phyloP scores from a whole-genome alignment of 371 early-diverging fungal species.

The Coelomomyces lativittatus region DNA sequence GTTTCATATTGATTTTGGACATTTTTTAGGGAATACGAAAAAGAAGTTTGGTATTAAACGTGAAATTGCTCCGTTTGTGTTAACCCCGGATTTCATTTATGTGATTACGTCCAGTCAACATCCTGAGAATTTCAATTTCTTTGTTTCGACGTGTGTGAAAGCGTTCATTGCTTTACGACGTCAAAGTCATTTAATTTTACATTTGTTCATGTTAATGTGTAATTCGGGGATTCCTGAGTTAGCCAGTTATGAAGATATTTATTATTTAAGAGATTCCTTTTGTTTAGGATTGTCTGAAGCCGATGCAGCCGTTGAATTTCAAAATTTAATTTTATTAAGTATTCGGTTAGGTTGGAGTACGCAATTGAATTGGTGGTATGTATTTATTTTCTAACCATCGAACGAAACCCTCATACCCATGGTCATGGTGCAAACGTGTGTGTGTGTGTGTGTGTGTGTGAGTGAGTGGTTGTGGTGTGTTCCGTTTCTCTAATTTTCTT shows the following conservation, averaged over 20 bases:
- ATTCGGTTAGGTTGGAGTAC: constrained; percentile 6
- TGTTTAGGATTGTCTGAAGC: constrained; percentile 4
- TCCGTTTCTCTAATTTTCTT: too few relatives aligned
- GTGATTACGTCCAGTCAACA: constrained; percentile 4
- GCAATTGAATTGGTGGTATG: constrained; percentile 6
- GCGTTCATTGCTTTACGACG: constrained; percentile 5
- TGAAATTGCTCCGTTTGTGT: constrained; percentile 7
- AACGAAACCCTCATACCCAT: too few relatives aligned
- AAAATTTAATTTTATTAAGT: constrained; percentile 4
- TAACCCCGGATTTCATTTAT: constrained; percentile 6
- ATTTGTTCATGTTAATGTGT: constrained; percentile 4
- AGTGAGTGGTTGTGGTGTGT: too few relatives aligned
- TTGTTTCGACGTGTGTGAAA: constrained; percentile 4
- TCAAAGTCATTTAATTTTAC: too few relatives aligned
- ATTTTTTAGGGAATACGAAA: constrained; percentile 10
- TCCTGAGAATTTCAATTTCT: constrained; percentile 3
- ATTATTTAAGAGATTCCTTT: constrained; percentile 5
- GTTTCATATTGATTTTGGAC: constrained; percentile 15
- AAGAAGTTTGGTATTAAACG: constrained; percentile 7
- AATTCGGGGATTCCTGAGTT: constrained; percentile 6
- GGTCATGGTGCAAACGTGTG: too few relatives aligned
- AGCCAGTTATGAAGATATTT: constrained; percentile 2
- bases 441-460: too few relatives aligned
- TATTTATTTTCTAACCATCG: too few relatives aligned
- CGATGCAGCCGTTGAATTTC: constrained; percentile 4